phyloP scores from a whole-genome alignment of 768 basidiomycete genomes.

The Boletus tomentosulus region DNA sequence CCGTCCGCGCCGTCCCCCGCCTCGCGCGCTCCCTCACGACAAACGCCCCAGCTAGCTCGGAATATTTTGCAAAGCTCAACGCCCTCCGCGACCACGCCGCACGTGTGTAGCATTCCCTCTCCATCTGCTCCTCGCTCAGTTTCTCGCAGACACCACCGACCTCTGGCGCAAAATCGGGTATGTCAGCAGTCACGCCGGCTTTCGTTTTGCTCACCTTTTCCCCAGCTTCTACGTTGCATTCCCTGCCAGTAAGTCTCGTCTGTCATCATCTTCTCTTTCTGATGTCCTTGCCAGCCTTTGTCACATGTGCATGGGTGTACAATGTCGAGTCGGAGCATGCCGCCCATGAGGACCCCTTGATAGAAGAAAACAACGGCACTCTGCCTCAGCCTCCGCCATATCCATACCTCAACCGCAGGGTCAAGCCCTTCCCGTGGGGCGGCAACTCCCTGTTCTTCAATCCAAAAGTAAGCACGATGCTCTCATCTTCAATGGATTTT shows the following conservation, averaged over 20 bases:
- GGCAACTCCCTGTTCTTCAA: conserved; percentile 82
- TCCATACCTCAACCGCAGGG: conserved; percentile 71
- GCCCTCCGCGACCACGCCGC: conserved; percentile 64
- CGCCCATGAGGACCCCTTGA: conserved; percentile 66
- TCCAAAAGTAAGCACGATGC: conserved; percentile 47
- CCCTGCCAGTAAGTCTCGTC: conserved; percentile 59
- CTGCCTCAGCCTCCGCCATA: conserved; percentile 70
- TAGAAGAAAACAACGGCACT: conserved; percentile 66
- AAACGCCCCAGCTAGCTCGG: conserved; percentile 34
- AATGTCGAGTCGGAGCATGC: conserved; percentile 60
- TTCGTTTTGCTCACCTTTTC: conserved; percentile 4
- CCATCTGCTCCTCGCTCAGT: conserved; percentile 8
- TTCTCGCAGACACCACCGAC: conserved; percentile 57
- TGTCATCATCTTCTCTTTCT: neutral
- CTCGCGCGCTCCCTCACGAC: conserved; percentile 35
- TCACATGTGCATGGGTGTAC: conserved; percentile 42
- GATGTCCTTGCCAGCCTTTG: conserved; percentile 16
- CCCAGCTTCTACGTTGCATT: conserved; percentile 68
- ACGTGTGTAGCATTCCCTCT: conserved; percentile 37
- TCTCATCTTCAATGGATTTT: neutral
- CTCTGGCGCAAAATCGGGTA: conserved; percentile 89
- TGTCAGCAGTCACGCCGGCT: conserved; percentile 13
- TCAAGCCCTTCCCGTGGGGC: conserved; percentile 86
- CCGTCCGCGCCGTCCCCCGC: conserved; percentile 43
- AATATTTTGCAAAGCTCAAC: conserved; percentile 49